Evolutionary conservation across 805 yeast genomes (phyloP).

Genomic region (Cyberlindnera japonica): DNA sequence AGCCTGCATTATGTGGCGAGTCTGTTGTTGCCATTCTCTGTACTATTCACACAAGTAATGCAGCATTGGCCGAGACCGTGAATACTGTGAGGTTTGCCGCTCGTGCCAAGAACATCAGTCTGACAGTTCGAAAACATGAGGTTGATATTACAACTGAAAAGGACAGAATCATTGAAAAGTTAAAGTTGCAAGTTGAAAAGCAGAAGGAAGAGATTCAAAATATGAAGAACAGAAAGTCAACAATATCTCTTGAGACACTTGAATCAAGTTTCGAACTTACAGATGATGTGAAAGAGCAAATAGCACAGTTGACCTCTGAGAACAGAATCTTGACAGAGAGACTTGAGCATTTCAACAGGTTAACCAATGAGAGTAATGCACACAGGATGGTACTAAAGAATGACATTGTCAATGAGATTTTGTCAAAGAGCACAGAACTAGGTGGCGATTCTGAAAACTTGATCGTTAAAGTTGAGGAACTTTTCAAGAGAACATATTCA

Average conservation of each 20-base stretch:
- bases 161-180: constrained; percentile 50
- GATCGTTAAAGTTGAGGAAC: constrained; percentile 42
- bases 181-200: constrained; percentile 56
- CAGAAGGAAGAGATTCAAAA: constrained; percentile 51
- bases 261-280: constrained; percentile 6
- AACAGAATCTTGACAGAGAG: constrained; percentile 61
- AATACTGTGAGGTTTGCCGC: constrained; percentile 91
- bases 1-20: constrained; percentile 87
- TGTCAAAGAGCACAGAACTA: constrained; percentile 31
- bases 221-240: constrained; percentile 27
- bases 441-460: constrained; percentile 37
- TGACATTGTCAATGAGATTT: constrained; percentile 56
- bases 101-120: constrained; percentile 80
- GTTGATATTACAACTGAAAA: constrained; percentile 36
- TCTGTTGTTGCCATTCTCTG: constrained; percentile 83
- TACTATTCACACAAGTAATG: constrained; percentile 68
- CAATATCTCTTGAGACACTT: constrained; percentile 4
- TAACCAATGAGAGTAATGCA: constrained; percentile 57
- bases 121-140: constrained; percentile 58
- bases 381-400: constrained; percentile 53
- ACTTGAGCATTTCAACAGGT: constrained; percentile 63
- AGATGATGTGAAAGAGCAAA: constrained; percentile 29
- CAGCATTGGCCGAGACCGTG: constrained; percentile 69
- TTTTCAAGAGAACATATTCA: constrained; percentile 42
- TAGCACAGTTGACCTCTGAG: constrained; percentile 53